phyloP scores from a whole-genome alignment of 805 yeast genomes.

The Yamadazyma endophytica region DNA sequence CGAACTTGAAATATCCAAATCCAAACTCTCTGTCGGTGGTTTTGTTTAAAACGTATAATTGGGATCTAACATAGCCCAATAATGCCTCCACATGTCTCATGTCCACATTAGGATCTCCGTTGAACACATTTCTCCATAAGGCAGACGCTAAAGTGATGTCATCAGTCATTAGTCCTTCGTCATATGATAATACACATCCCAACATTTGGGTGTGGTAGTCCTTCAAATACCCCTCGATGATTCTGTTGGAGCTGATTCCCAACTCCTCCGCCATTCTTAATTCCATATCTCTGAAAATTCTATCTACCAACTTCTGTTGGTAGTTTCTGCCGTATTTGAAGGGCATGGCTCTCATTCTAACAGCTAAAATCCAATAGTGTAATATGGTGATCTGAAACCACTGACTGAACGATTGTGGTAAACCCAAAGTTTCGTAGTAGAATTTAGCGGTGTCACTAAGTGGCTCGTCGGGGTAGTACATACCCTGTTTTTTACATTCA shows the following conservation, averaged over 20 bases:
- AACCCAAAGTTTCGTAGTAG: conserved; percentile 76
- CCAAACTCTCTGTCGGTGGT: conserved; percentile 92
- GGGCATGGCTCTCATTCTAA: conserved; percentile 96
- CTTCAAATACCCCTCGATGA: conserved; percentile 80
- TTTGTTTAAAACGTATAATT: conserved; percentile 79
- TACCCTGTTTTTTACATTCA: conserved; percentile 80
- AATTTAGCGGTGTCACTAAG: conserved; percentile 71
- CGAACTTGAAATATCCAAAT: conserved; percentile 80
- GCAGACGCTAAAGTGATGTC: conserved; percentile 78
- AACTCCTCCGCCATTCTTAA: conserved; percentile 79
- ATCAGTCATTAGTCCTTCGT: conserved; percentile 81
- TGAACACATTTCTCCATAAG: conserved; percentile 86
- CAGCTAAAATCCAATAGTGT: conserved; percentile 91
- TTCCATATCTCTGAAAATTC: conserved; percentile 88
- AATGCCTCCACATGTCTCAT: conserved; percentile 80
- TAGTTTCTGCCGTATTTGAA: conserved; percentile 82
- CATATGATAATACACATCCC: conserved; percentile 87
- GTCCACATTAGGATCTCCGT: conserved; percentile 78
- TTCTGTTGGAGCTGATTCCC: conserved; percentile 75
- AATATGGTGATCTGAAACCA: conserved; percentile 92
- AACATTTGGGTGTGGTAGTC: conserved; percentile 87
- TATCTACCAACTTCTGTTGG: conserved; percentile 87
- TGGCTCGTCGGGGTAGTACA: conserved; percentile 70
- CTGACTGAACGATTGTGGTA: conserved; percentile 88
- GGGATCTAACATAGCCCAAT: conserved; percentile 87